Evolutionary conservation across 164 flowering plant species (phyloP), one percentile per base, ranked within the genome.

Genomic region (Dillenia suffruticosa): DNA sequence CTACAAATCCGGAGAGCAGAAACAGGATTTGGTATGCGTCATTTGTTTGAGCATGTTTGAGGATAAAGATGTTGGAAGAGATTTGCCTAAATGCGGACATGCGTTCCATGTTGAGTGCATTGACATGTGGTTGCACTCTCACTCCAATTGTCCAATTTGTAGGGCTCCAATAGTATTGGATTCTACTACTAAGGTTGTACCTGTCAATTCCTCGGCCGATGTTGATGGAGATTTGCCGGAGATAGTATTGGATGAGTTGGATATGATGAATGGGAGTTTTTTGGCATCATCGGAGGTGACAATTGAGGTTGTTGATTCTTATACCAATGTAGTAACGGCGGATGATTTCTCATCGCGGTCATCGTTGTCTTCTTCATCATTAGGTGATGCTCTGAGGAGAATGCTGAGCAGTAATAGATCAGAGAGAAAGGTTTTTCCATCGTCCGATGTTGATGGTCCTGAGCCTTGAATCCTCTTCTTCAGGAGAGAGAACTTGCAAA

Each of bases 51-150:
- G 84, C 46, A 46, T 44, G 9, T 83, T 83, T 11, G 86, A 82
- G 58, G 84, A 83, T 0, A 60, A 66, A 9, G 89, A 88, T 9
- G 49, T 69, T 2, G 87, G 84, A 1, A 70, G 86, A 68, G 65
- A 55, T 1, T 48, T 85, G 51, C 77, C 83, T 2, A 72, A 66
- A 13, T 88, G 94, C 32, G 70, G 73, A 0, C 94, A 88, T 55
- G 69, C 59, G 0, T 88, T 87, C 45, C 94, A 88, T 51, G 80
- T 81, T 0, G 81, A 81, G 49, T 88, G 94, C 65, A 76, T 88
- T 22, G 94, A 88, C 46, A 85, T 73, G 81, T 88, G 94, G 94
- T 51, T 88, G 59, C 61, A 62, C 50, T 83, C 87, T 9, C 81
- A 80, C 64, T 63, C 77, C 0, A 82, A 56, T 14, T 88, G 94